Conservation (phyloP, 1,139 yeast genomes). For the Taphrina sp. region DNA sequence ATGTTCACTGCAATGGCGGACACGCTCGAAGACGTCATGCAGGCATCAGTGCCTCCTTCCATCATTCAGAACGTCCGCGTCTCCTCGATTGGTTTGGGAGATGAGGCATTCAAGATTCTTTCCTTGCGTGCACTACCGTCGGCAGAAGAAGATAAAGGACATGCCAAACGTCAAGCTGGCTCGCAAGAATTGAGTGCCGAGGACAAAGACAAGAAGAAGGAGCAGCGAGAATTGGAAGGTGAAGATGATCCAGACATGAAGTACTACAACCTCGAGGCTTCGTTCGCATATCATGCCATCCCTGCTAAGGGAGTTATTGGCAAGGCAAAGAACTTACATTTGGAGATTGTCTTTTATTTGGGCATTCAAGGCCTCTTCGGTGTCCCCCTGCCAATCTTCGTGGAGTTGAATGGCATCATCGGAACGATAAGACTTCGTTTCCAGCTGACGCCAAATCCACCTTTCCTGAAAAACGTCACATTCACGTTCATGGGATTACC, state of each 20-base stretch:
- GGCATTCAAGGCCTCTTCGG: constrained; percentile 33
- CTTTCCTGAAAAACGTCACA: constrained; percentile 32
- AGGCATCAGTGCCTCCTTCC: constrained; percentile 32
- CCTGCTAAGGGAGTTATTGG: constrained; percentile 30
- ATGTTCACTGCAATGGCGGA: constrained; percentile 32
- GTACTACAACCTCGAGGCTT: constrained; percentile 32
- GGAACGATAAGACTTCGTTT: constrained; percentile 32
- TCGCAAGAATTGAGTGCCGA: constrained; percentile 9
- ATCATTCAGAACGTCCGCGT: constrained; percentile 32
- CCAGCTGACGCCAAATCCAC: constrained; percentile 32
- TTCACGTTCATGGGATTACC: constrained; percentile 34
- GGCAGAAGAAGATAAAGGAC: constrained; percentile 26
- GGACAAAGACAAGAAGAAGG: constrained; percentile 24
- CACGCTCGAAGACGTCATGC: constrained; percentile 34
- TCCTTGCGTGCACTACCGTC: constrained; percentile 32
- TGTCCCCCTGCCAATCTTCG: constrained; percentile 33
- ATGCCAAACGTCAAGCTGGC: constrained; percentile 13
- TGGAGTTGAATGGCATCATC: constrained; percentile 33
- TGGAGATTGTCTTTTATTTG: constrained; percentile 31
- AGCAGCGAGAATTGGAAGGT: constrained; percentile 27
- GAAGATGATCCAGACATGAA: constrained; percentile 25
- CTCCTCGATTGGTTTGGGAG: constrained; percentile 30
- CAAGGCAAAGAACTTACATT: constrained; percentile 32
- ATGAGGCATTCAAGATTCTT: constrained; percentile 31
- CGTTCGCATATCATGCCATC: constrained; percentile 31